Percentiles rank a stretch among this genome's conserved stretches.
Evolutionary conservation across 305 asterid species (phyloP).

Genomic region (Rubia peregrina): DNA sequence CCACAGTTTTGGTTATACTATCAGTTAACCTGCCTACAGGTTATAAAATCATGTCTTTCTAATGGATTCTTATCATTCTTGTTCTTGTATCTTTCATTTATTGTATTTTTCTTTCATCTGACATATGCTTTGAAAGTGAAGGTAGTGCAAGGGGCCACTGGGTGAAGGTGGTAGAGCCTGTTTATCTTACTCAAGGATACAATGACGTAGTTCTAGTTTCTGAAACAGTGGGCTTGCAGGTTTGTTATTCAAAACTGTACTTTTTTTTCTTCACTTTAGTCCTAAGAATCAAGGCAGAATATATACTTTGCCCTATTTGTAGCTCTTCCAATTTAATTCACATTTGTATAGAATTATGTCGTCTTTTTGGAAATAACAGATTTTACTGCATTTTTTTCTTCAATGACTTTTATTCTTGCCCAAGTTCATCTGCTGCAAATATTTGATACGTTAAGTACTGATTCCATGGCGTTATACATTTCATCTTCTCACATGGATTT

Average conservation of each 20-base stretch:
- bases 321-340: not conserved
- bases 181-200: conserved; percentile 62
- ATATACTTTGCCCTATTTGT: not conserved
- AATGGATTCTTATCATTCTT: not conserved
- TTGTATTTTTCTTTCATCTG: conserved; percentile 10
- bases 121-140: conserved; percentile 27
- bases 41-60: not conserved
- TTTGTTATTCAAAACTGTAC: conserved; percentile 22
- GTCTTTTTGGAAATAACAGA: not conserved
- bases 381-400: not conserved
- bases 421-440: not conserved
- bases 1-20: not conserved
- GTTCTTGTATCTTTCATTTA: not conserved
- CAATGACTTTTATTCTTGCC: not conserved
- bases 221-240: conserved; percentile 92
- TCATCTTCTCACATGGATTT: conserved; percentile 1
- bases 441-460: not conserved
- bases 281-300: not conserved
- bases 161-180: conserved; percentile 67
- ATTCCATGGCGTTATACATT: not conserved
- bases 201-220: conserved; percentile 65
- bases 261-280: not conserved
- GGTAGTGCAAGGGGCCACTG: conserved; percentile 79
- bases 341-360: not conserved
- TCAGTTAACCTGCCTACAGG: not conserved